Evolutionary conservation across 169 alveolate genomes (phyloP).

Genomic region (Miamiensis avidus): DNA sequence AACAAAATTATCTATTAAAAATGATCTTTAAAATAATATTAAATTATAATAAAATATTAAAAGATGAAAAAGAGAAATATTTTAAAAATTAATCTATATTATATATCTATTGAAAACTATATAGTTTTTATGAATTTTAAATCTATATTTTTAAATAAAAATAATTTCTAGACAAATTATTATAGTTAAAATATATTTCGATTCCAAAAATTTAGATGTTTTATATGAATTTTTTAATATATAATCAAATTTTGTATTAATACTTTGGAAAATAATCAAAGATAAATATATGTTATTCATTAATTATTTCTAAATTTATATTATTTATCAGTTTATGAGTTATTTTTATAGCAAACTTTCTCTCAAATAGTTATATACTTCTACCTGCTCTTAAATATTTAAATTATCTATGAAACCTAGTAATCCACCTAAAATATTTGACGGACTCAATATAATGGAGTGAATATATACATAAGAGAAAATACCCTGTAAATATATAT

Average conservation of each 20-base stretch:
- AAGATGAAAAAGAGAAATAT: too few species aligned
- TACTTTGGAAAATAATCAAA: too few species aligned
- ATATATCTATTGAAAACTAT: too few species aligned
- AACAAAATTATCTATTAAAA: background rate
- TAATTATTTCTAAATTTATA: too few species aligned
- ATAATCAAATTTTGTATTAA: too few species aligned
- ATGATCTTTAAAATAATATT: too few species aligned
- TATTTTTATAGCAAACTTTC: background rate
- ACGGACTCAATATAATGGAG: background rate
- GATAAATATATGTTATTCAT: background rate
- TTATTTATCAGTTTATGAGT: background rate
- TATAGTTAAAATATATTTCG: background rate
- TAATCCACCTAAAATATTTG: background rate
- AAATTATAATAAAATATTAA: too few species aligned
- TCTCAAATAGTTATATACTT: background rate
- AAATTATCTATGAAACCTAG: background rate
- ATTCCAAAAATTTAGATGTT: background rate
- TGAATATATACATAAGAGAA: background rate
- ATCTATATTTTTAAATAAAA: too few species aligned
- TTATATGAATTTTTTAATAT: too few species aligned
- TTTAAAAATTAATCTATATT: too few species aligned
- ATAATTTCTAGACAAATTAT: too few species aligned
- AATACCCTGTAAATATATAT: background rate
- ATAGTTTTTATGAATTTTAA: too few species aligned
- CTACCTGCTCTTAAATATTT: background rate